phyloP scores from a whole-genome alignment of 495 filamentous ascomycete genomes.

The Podospora fimiseda region DNA sequence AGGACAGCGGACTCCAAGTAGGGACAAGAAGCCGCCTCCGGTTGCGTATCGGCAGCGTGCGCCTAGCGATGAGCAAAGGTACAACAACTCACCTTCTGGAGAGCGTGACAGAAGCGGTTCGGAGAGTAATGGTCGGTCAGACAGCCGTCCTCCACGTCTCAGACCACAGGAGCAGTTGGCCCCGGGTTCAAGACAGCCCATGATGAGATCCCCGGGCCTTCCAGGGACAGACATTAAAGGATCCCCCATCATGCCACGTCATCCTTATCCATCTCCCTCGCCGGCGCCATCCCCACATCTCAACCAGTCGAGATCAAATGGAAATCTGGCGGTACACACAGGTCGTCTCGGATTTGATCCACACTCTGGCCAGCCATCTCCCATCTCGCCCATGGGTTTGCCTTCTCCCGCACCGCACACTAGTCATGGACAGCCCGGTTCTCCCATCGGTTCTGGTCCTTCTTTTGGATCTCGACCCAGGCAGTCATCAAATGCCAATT shows the following conservation, averaged over 20 bases:
- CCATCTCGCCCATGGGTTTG: constrained; percentile 35
- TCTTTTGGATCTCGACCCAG: constrained; percentile 21
- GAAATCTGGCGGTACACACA: constrained; percentile 28
- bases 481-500: constrained; percentile 41
- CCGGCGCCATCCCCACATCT: constrained; percentile 22
- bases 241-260: constrained; percentile 43
- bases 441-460: constrained; percentile 25
- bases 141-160: constrained; percentile 37
- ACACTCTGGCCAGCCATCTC: constrained; percentile 37
- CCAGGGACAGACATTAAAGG: constrained; percentile 39
- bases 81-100: constrained; percentile 22
- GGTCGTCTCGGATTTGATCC: constrained; percentile 26
- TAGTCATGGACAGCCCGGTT: constrained; percentile 9
- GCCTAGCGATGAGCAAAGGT: constrained; percentile 33
- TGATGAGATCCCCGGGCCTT: constrained; percentile 39
- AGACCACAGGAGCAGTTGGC: constrained; percentile 42
- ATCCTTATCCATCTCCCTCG: constrained; percentile 34
- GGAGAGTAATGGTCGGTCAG: constrained; percentile 47
- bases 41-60: constrained; percentile 34
- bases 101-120: constrained; percentile 58
- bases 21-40: constrained; percentile 40
- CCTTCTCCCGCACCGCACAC: constrained; percentile 25
- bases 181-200: constrained; percentile 19
- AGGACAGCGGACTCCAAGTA: constrained; percentile 36
- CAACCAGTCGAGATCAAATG: constrained; percentile 22